These are phyloP conservation scores for Cordyceps farinosa DNA, from an alignment of 2,329 filamentous ascomycete genomes.

Conservation along the genomic window DNA sequence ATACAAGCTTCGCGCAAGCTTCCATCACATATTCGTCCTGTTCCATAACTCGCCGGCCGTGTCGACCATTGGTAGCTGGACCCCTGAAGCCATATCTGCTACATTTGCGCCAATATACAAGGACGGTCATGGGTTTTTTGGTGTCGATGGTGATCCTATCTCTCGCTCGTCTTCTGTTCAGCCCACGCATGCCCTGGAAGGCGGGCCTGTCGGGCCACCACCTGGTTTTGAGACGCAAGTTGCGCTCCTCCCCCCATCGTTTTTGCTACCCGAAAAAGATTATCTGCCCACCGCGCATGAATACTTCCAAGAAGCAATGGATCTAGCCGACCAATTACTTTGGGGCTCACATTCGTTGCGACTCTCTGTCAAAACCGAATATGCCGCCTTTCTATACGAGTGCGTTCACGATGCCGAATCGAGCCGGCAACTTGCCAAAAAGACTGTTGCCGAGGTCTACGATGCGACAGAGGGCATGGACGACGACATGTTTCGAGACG, in stretches of 20 bases:
- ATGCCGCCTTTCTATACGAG: conserved; percentile 89
- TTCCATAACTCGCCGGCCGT: conserved; percentile 89
- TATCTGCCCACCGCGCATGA: conserved; percentile 79
- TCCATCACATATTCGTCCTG: conserved; percentile 94
- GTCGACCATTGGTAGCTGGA: conserved; percentile 54
- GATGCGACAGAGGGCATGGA: conserved; percentile 89
- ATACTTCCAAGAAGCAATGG: conserved; percentile 75
- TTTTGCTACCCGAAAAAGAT: conserved; percentile 73
- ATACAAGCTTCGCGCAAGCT: conserved; percentile 87
- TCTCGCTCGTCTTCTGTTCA: conserved; percentile 45
- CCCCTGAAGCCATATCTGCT: conserved; percentile 42
- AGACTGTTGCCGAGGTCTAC: conserved; percentile 86
- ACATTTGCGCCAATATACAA: conserved; percentile 33
- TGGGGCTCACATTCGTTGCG: conserved; percentile 88
- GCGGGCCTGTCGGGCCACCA: conserved; percentile 55
- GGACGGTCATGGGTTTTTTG: conserved; percentile 47
- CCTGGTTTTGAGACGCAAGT: conserved; percentile 49
- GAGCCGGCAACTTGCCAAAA: conserved; percentile 72
- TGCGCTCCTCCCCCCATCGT: conserved; percentile 55
- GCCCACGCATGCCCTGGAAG: conserved; percentile 49
- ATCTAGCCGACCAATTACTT: conserved; percentile 70
- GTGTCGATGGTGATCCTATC: conserved; percentile 39
- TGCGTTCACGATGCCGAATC: conserved; percentile 78
- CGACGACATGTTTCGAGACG: conserved; percentile 91
- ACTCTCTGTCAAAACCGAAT: conserved; percentile 86